Evolutionary conservation across 768 basidiomycete species (phyloP), one percentile per base, ranked within the genome.

Genomic region (Russula lepida): DNA sequence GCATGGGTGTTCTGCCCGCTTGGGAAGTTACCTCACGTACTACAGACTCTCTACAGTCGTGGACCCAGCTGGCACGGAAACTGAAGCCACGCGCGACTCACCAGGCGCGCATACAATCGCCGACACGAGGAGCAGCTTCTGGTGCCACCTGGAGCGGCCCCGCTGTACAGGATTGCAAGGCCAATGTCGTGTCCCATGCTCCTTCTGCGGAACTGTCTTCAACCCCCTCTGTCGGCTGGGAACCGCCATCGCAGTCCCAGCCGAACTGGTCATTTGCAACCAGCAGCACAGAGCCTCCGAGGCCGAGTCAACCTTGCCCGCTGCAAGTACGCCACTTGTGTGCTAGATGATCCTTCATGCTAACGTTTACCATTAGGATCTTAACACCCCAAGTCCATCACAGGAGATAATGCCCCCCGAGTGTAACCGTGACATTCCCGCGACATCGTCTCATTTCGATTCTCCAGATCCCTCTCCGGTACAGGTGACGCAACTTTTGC

Each of bases 391-490:
- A 6, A 57, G 55, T 44, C 49, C 41, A 21, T 46, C 37, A 6
- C 48, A 44, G 44, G 33, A 46, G 43, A 13, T 37, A 13, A 8
- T 13, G 43, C 21, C 55, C 23, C 43, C 32, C 4, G 50, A 44
- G n/a, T 44, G 43, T 21, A 44, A 44, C 43, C n/a, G 4, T n/a
- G 21, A 52, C n/a, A n/a, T 13, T 6, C 43, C 48, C 21, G 21
- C 55, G 44, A 1, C 35, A 12, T 32, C 60, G 35, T 32, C 56
- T 53, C 56, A 62, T 57, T 62, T 46, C 35, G 60, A 62, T 52
- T 57, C 60, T 9, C 50, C 60, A 11, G 60, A 62, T 46, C 60
- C 50, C 7, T 62, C 55, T 47, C 60, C 60, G 28, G 27, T 32
- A 39, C 43, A 4, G 7, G 35, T 35, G 35, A 52, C 55, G 11